Conservation (phyloP, 495 filamentous ascomycete species). For the Trichoderma parareesei region DNA sequence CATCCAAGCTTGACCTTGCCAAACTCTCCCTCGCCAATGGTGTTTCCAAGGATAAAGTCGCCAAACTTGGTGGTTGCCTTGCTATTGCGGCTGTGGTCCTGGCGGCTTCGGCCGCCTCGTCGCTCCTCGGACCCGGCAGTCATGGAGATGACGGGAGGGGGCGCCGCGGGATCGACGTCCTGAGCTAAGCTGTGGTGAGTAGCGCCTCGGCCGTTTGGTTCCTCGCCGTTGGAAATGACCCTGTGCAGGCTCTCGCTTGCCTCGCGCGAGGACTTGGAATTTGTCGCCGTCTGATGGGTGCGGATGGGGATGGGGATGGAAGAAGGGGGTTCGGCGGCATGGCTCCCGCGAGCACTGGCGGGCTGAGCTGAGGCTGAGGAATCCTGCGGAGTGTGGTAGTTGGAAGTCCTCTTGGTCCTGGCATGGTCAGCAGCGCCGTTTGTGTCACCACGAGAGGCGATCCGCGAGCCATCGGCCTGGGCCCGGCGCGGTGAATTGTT, state of each 20-base stretch:
- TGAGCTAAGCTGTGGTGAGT: conserved; percentile 23
- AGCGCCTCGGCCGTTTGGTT: conserved; percentile 35
- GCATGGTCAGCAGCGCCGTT: conserved; percentile 28
- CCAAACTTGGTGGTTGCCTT: conserved; percentile 82
- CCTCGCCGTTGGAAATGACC: conserved; percentile 69
- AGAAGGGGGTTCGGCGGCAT: not conserved
- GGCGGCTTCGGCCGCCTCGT: conserved; percentile 59
- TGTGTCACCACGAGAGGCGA: conserved; percentile 18
- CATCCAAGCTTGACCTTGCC: conserved; percentile 99
- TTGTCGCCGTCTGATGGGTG: conserved; percentile 25
- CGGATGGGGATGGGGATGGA: conserved; percentile 31
- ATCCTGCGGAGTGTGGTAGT: conserved; percentile 31
- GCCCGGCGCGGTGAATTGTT: conserved; percentile 31
- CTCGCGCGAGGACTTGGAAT: conserved; percentile 48
- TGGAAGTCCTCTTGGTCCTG: conserved; percentile 10
- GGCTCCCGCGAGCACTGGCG: not conserved
- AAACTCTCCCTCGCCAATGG: conserved; percentile 97
- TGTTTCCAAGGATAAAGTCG: conserved; percentile 90
- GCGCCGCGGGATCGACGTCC: conserved; percentile 34
- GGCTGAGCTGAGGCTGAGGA: not conserved
- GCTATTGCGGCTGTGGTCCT: conserved; percentile 57
- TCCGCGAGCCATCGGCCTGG: conserved; percentile 15
- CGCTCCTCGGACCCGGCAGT: conserved; percentile 55
- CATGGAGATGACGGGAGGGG: conserved; percentile 46
- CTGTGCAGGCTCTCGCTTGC: conserved; percentile 68